Percentiles rank a stretch among this genome's conserved stretches.
phyloP scores from a whole-genome alignment of 129 eudicot genomes.

The Flaveria robusta region DNA sequence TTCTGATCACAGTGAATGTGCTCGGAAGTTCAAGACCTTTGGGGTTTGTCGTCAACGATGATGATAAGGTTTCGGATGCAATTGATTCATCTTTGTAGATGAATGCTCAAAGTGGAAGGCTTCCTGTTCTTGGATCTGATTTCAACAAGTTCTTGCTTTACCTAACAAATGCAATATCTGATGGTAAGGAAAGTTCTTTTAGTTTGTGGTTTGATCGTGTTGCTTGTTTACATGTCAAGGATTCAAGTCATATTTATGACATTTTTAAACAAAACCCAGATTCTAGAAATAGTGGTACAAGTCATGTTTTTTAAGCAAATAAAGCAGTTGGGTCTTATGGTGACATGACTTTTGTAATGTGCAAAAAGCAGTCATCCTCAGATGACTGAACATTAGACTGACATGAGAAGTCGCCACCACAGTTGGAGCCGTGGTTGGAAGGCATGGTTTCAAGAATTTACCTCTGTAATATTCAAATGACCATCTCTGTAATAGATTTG shows the following conservation, averaged over 20 bases:
- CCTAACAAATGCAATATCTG: constrained; percentile 46
- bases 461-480: constrained; percentile 18
- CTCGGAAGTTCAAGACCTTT: constrained; percentile 63
- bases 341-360: constrained; percentile 55
- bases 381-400: constrained; percentile 33
- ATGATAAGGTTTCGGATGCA: constrained; percentile 45
- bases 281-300: too few relatives aligned
- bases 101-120: constrained; percentile 59
- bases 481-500: neutral
- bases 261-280: too few relatives aligned
- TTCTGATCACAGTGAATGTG: constrained; percentile 50
- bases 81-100: constrained; percentile 47
- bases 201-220: neutral
- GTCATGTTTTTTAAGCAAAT: constrained; percentile 6
- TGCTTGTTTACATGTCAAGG: neutral
- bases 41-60: constrained; percentile 49
- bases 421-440: constrained; percentile 43
- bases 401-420: constrained; percentile 20
- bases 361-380: constrained; percentile 51
- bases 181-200: constrained; percentile 40
- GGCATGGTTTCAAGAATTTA: constrained; percentile 46
- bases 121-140: constrained; percentile 57
- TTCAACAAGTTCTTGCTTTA: constrained; percentile 48
- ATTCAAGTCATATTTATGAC: neutral
- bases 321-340: constrained; percentile 48